Evolutionary conservation across 441 rosid species (phyloP), one percentile per base, ranked within the genome.

Genomic region (Corymbia calophylla): DNA sequence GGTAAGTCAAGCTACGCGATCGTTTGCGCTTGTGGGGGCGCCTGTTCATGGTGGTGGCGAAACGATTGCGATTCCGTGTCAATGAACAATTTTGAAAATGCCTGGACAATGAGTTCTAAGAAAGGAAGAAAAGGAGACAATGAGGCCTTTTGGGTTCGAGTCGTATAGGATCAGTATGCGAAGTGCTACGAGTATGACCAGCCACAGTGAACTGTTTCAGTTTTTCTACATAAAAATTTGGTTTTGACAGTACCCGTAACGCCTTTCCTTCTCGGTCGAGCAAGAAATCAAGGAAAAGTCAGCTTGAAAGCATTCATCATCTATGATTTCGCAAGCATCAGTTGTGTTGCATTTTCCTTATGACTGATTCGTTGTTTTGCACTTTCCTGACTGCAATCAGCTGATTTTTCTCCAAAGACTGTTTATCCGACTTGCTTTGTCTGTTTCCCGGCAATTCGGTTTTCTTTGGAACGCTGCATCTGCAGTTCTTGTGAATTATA

Each of bases 1-100:
- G 99, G 99, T 91, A 91, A 51, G 90, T 91, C 25, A n/a, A 44
- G 84, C 44, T 12, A 2, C 68, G 84, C 84, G 84, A 23, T 77
- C 14, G 58, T 35, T 51, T n/a, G 44, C 47, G 27, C 87, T 53
- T 23, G 44, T 2, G 60, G 6, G 6, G 56, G 39, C 54, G 56
- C 47, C 56, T 6, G 87, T 86, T 31, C 29, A 35, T 19, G 87
- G 87, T 17, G 8, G 47, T 12, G 84, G 87, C 10, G 27, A 44
- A 77, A 44, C 44, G 21, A 18, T 68, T 32, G 77, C 77, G 44
- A 35, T 66, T 31, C 77, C 44, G 44, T 17, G 77, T 66, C 0
- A 17, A 29, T 29, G 23, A 31, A 11, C 85, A 87, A 73, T 87
- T 88, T 88, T 7, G 62, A 25, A 31, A 31, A 68, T 68, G 77